Base-by-base conservation (phyloP, 1,284 basidiomycete genomes). In the Tylopilus orsonianus region DNA sequence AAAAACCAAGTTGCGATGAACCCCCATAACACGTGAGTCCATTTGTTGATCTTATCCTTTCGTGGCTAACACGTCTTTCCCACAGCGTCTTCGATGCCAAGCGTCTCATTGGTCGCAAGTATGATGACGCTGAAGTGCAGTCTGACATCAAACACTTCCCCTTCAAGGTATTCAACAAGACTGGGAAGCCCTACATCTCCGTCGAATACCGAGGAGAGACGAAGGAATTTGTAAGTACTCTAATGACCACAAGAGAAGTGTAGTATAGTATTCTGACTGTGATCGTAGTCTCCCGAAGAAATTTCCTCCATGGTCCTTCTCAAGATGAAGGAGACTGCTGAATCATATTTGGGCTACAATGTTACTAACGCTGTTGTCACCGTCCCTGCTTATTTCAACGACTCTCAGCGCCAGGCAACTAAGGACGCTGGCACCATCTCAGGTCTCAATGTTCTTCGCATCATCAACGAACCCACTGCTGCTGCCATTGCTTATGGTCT, bases 321-420 rank as follows among this genome's bases (percentile, higher is more conserved):
- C 54, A 98, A 98, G 81, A 98, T 99, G 95, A 98, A 98, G 84
- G 96, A 98, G 78, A 98, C 93, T 38, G 96, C 96, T 54, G 96
- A 98, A 80, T 92, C 94, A 19, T 97, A 97, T 74, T 87, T 99
- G 51, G 95, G 94, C 58, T 81, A 94, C 70, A 90, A 93, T 71
- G 96, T 99, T 69, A 95, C 92, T 46, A 93, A 99, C 73, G 93
- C 96, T 53, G 95, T 98, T 51, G 93, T 99, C 68, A 98, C 96
- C 35, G 95, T 98, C 64, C 96, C 96, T 49, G 96, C 96, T 46
- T 98, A 81, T 80, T 96, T 97, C 85, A 98, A 98, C 74, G 94
- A 99, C 75, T 93, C 95, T 67, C 96, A 99, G 75, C 93, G 95
- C 71, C 93, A 96, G 71, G 96, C 95, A 10, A 99, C 96, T 72